Conservation (phyloP, 805 yeast species). For the Wickerhamomyces sydowiorum region DNA sequence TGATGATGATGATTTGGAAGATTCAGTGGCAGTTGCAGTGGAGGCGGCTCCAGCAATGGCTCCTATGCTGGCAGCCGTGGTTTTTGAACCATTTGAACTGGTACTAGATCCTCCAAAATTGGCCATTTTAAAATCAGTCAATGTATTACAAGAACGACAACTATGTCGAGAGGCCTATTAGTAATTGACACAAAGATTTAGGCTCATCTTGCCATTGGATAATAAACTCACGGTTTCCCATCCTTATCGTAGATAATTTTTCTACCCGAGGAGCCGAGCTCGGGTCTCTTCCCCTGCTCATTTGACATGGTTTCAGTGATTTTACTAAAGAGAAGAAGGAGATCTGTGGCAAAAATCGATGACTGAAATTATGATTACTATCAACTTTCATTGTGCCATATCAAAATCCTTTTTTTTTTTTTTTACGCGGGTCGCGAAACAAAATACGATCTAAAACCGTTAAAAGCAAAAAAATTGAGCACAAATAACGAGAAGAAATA, state of each 20-base stretch:
- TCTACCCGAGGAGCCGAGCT: slow-evolving; percentile 54
- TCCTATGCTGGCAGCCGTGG: slow-evolving; percentile 5
- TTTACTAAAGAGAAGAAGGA: too few relatives aligned
- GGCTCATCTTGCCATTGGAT: neutral
- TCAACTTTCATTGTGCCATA: too few relatives aligned
- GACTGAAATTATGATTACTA: too few relatives aligned
- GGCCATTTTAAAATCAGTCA: slow-evolving; percentile 74
- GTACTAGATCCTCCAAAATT: slow-evolving; percentile 16
- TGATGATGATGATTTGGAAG: slow-evolving; percentile 8
- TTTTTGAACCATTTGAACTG: neutral
- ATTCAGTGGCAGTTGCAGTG: slow-evolving; percentile 14
- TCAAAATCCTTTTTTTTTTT: too few relatives aligned
- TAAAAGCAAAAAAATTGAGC: too few relatives aligned
- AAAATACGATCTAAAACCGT: too few relatives aligned
- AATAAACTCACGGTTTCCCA: slow-evolving; percentile 80
- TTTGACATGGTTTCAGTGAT: neutral
- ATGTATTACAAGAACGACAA: slow-evolving; percentile 84
- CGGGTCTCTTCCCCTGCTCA: slow-evolving; percentile 27
- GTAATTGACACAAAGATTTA: neutral
- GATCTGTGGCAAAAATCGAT: too few relatives aligned
- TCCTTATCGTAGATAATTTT: slow-evolving; percentile 75
- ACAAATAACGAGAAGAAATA: too few relatives aligned
- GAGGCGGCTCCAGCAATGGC: slow-evolving; percentile 14
- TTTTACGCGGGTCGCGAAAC: too few relatives aligned
- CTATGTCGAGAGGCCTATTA: slow-evolving; percentile 8